Evolutionary conservation across 352 stramenopile genomes (phyloP).

Genomic region (Globisporangium lucens): DNA sequence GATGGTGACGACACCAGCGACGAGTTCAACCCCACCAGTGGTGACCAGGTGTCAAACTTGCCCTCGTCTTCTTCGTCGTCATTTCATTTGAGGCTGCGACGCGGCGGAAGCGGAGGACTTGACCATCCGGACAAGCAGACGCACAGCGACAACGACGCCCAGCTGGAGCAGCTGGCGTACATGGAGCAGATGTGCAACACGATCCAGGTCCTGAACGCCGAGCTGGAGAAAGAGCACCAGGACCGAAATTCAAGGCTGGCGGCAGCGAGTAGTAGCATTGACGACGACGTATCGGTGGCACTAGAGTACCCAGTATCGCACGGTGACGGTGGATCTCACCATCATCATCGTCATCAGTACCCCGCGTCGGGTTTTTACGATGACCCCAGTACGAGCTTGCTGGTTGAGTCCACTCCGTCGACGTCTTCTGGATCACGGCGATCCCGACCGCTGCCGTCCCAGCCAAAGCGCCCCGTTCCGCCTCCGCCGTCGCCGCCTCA

Average conservation of each 20-base stretch:
- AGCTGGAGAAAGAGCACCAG: conserved; percentile 46
- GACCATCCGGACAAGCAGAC: conserved; percentile 7
- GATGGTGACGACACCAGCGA: conserved; percentile 3
- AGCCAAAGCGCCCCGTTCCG: conserved; percentile 21
- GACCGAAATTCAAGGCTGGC: conserved; percentile 17
- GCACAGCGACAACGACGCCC: conserved; percentile 14
- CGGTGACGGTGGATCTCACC: conserved; percentile 3
- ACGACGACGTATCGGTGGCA: conserved; percentile 17
- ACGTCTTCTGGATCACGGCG: neutral
- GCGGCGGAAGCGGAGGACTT: conserved; percentile 13
- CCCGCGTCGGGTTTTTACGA: neutral
- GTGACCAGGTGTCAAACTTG: neutral
- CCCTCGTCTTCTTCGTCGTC: neutral
- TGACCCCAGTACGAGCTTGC: conserved; percentile 2
- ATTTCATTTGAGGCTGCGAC: neutral
- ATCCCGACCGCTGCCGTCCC: conserved; percentile 13
- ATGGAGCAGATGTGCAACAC: conserved; percentile 75
- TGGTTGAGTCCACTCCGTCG: neutral
- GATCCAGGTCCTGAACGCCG: conserved; percentile 44
- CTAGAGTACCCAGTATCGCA: conserved; percentile 26
- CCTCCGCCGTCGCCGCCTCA: conserved; percentile 7
- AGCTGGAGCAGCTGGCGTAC: conserved; percentile 48
- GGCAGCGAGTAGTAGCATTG: conserved; percentile 12
- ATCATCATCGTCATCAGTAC: neutral
- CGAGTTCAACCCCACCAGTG: neutral